Conservation (phyloP, 352 stramenopile genomes). For the Phytophthora crassamura region DNA sequence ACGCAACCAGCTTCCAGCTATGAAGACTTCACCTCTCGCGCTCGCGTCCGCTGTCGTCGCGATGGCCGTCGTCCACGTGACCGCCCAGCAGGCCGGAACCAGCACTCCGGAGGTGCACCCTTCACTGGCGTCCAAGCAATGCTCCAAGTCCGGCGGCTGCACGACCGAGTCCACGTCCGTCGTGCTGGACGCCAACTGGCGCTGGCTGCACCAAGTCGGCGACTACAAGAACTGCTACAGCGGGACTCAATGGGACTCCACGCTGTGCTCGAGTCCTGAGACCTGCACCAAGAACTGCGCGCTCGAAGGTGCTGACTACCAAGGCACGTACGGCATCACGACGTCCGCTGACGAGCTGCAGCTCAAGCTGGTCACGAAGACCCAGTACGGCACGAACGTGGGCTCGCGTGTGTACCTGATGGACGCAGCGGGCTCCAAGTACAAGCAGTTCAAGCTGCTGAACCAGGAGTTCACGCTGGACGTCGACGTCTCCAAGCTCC, state of each 20-base stretch:
- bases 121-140: constrained; percentile 50
- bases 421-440: constrained; percentile 41
- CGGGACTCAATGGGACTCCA: constrained; percentile 60
- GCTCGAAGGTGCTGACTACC: constrained; percentile 71
- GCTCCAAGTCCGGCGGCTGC: constrained; percentile 50
- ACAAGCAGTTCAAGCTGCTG: constrained; percentile 74
- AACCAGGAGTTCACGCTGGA: constrained; percentile 79
- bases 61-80: constrained; percentile 15
- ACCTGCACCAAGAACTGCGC: constrained; percentile 65
- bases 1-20: constrained; percentile 13
- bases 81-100: constrained; percentile 56
- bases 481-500: constrained; percentile 69
- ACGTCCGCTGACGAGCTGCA: constrained; percentile 49
- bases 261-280: constrained; percentile 55
- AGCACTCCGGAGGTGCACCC: constrained; percentile 61
- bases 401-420: constrained; percentile 74
- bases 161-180: constrained; percentile 53
- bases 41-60: constrained; percentile 30
- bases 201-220: constrained; percentile 68
- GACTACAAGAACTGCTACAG: constrained; percentile 78
- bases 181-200: constrained; percentile 80
- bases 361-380: constrained; percentile 66
- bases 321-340: constrained; percentile 70
- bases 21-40: constrained; percentile 20
- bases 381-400: constrained; percentile 60